Percentiles rank a stretch among this genome's conserved stretches.
Evolutionary conservation across 805 yeast genomes (phyloP).

Genomic region (Wickerhamomyces rabaulensis): DNA sequence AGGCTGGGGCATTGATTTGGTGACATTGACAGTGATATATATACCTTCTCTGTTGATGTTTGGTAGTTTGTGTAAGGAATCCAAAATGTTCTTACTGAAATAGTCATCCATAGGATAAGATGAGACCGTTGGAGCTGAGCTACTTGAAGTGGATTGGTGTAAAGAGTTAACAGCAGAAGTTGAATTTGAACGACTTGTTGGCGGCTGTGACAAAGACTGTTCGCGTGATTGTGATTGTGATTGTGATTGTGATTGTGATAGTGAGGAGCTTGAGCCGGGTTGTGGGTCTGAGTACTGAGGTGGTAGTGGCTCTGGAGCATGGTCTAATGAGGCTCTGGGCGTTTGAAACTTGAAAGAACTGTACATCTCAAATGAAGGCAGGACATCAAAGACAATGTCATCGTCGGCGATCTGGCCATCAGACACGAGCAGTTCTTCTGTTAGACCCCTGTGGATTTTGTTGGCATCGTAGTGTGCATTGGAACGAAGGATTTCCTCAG

Average conservation of each 20-base stretch:
- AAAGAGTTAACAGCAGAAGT: background rate
- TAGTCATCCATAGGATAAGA: slow-evolving; percentile 1
- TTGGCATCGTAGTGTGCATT: background rate
- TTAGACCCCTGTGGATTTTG: slow-evolving; percentile 3
- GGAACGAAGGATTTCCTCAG: slow-evolving; percentile 1
- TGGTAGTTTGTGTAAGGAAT: slow-evolving; percentile 45
- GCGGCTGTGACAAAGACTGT: background rate
- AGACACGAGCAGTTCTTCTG: background rate
- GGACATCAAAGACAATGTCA: slow-evolving; percentile 39
- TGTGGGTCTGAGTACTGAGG: slow-evolving; percentile 25
- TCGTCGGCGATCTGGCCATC: slow-evolving; percentile 4
- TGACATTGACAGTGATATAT: slow-evolving; percentile 44
- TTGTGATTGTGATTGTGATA: background rate
- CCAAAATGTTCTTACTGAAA: slow-evolving; percentile 34
- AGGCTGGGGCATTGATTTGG: slow-evolving; percentile 46
- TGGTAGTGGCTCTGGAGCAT: slow-evolving; percentile 27
- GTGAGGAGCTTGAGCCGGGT: background rate
- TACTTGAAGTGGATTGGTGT: background rate
- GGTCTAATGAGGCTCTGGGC: slow-evolving; percentile 31
- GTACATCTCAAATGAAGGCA: slow-evolving; percentile 69
- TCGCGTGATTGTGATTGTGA: background rate
- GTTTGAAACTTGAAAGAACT: slow-evolving; percentile 39
- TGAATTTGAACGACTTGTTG: background rate
- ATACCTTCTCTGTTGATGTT: slow-evolving; percentile 29
- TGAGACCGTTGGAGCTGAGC: background rate